These are phyloP conservation scores for Thalassiosira oceanica DNA, from an alignment of 352 stramenopile species.

Conservation along the genomic window DNA sequence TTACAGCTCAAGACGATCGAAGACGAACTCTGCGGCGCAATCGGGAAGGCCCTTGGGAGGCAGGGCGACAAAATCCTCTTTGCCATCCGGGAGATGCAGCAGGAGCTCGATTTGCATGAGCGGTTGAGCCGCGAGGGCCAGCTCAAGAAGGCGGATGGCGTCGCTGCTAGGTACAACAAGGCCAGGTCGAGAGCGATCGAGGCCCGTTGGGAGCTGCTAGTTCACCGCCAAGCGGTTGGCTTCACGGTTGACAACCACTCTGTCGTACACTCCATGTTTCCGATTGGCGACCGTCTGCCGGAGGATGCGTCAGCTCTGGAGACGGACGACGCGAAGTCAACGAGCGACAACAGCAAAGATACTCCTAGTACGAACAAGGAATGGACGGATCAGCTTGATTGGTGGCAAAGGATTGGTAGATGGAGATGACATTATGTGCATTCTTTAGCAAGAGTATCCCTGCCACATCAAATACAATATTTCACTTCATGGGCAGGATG, in stretches of 20 bases:
- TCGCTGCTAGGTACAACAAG: conserved; percentile 57
- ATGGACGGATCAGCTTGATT: conserved; percentile 67
- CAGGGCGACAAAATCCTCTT: conserved; percentile 69
- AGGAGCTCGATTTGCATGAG: conserved; percentile 24
- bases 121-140: conserved; percentile 13
- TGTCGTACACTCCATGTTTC: conserved; percentile 66
- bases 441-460: too few species aligned
- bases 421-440: too few species aligned
- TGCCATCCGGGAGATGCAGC: conserved; percentile 51
- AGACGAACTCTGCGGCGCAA: conserved; percentile 73
- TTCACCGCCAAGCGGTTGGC: conserved; percentile 76
- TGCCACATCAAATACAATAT: too few species aligned
- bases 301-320: neutral
- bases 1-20: conserved; percentile 79
- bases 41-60: conserved; percentile 72
- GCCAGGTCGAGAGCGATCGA: conserved; percentile 56
- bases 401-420: conserved; percentile 66
- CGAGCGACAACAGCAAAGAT: neutral
- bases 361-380: conserved; percentile 33
- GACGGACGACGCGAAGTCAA: neutral
- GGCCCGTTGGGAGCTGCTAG: conserved; percentile 74
- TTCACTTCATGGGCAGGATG: too few species aligned
- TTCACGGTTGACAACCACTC: conserved; percentile 77
- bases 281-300: conserved; percentile 53
- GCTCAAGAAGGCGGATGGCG: conserved; percentile 30